A percentile compares a stretch with the other conserved stretches of the same genome.
Conservation (phyloP, 768 basidiomycete species). For the Rhizopogon vinicolor region DNA sequence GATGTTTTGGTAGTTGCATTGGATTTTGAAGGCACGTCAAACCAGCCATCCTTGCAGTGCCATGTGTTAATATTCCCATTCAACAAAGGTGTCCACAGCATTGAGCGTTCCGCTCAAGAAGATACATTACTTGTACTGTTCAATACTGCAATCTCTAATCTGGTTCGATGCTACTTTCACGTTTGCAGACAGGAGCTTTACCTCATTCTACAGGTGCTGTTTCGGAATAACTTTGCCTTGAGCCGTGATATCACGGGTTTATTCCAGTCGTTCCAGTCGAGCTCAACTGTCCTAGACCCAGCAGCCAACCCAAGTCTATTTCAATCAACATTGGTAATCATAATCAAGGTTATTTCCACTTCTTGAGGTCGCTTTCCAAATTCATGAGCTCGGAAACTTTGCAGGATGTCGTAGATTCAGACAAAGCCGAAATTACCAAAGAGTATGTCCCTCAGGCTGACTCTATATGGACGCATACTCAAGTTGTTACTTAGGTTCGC, state of each 20-base stretch:
- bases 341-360: conserved; percentile 46
- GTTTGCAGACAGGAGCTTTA: not conserved
- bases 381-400: not conserved
- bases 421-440: conserved; percentile 51
- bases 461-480: not conserved
- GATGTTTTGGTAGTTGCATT: conserved; percentile 51
- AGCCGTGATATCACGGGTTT: conserved; percentile 56
- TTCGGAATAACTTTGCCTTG: conserved; percentile 62
- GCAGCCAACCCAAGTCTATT: conserved; percentile 54
- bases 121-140: conserved; percentile 61
- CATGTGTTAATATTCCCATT: not conserved
- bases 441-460: conserved; percentile 36
- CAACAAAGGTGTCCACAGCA: conserved; percentile 48
- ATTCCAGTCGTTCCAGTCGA: conserved; percentile 59
- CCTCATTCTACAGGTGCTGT: conserved; percentile 41
- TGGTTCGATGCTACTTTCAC: conserved; percentile 30
- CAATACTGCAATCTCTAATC: conserved; percentile 61
- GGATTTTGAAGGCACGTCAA: conserved; percentile 52
- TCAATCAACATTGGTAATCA: conserved; percentile 53
- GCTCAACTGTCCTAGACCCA: conserved; percentile 55
- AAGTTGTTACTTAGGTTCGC: conserved; percentile 37
- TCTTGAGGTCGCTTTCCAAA: not conserved
- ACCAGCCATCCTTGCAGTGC: conserved; percentile 1
- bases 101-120: conserved; percentile 60
- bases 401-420: conserved; percentile 61